These are phyloP conservation scores for Pistacia integerrima DNA, from an alignment of 345 rosid genomes.

Conservation along the genomic window DNA sequence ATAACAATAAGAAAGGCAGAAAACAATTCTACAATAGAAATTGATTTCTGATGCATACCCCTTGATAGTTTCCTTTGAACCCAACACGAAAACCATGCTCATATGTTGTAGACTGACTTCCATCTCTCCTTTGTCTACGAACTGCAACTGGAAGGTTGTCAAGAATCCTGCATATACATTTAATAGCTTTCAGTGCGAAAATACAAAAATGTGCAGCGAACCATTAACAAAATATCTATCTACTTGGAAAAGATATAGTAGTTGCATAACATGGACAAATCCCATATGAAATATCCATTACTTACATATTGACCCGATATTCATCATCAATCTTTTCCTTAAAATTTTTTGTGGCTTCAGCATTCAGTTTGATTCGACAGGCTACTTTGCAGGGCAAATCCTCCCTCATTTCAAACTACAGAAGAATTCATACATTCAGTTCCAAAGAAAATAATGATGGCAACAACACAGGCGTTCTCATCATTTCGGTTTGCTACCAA, in stretches of 20 bases:
- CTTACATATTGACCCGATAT: constrained; percentile 94
- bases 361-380: constrained; percentile 59
- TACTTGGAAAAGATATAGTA: background rate
- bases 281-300: background rate
- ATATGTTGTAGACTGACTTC: constrained; percentile 76
- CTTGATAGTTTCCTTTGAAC: constrained; percentile 90
- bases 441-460: constrained; percentile 12
- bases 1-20: constrained; percentile 10
- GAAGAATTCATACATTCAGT: constrained; percentile 17
- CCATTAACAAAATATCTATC: background rate
- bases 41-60: constrained; percentile 51
- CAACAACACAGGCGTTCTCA: background rate
- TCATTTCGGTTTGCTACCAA: constrained; percentile 3
- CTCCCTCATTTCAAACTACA: constrained; percentile 88
- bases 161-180: constrained; percentile 68
- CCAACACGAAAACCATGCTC: constrained; percentile 98
- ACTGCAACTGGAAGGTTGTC: constrained; percentile 99
- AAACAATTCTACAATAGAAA: constrained; percentile 9
- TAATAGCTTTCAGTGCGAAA: constrained; percentile 9
- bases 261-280: constrained; percentile 5
- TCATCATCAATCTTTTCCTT: constrained; percentile 95
- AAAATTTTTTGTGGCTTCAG: constrained; percentile 79
- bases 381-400: constrained; percentile 82
- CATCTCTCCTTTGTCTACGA: constrained; percentile 91
- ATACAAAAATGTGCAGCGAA: background rate